Percentiles rank a stretch among this genome's conserved stretches.
Conservation (phyloP, 2,329 filamentous ascomycete species). For the Aspergillus melleus region DNA sequence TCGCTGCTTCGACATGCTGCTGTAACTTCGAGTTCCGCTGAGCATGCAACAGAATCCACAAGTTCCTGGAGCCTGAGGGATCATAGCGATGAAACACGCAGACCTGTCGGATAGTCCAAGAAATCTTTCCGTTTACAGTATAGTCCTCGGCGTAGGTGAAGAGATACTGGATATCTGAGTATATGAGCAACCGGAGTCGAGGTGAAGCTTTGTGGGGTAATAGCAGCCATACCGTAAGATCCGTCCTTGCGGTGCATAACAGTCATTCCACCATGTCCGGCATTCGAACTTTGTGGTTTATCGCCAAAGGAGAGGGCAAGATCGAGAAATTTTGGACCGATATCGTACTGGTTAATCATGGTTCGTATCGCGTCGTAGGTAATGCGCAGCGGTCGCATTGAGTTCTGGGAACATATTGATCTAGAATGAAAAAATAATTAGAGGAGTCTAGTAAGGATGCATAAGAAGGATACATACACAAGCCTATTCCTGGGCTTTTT, state of each 20-base stretch:
- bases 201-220: neutral
- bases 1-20: conserved; percentile 3
- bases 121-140: neutral
- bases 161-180: conserved; percentile 18
- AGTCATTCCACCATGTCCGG: conserved; percentile 19
- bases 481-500: conserved; percentile 12
- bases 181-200: neutral
- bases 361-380: conserved; percentile 13
- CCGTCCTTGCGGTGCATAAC: conserved; percentile 12
- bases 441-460: too few relatives aligned
- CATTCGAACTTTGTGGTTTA: conserved; percentile 19
- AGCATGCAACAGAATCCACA: conserved; percentile 22
- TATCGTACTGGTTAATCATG: conserved; percentile 13
- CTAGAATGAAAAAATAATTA: too few relatives aligned
- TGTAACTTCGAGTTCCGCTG: conserved; percentile 8
- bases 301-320: conserved; percentile 20
- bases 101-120: conserved; percentile 20
- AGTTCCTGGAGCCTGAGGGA: conserved; percentile 6
- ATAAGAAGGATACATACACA: too few relatives aligned
- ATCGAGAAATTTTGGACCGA: conserved; percentile 14
- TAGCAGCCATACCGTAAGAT: conserved; percentile 7
- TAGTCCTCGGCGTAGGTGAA: conserved; percentile 15
- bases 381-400: conserved; percentile 15
- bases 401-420: conserved; percentile 16
- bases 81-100: conserved; percentile 18